Evolutionary conservation across 352 stramenopile genomes (phyloP), one percentile per base, ranked within the genome.

Genomic region (Pilasporangium apinafurcum): DNA sequence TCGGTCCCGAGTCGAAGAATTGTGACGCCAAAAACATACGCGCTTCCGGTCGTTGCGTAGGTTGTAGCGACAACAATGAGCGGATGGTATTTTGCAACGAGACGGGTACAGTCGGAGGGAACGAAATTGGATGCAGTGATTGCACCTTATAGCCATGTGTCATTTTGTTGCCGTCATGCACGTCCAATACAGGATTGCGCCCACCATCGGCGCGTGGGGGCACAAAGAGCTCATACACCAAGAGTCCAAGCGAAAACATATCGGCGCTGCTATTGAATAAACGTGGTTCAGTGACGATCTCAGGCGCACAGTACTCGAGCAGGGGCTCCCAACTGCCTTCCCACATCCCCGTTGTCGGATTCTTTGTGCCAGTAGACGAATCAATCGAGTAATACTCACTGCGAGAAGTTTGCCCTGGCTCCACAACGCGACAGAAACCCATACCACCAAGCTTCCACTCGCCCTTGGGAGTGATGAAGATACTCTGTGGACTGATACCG

Each of bases 401-500:
- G 41, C 80, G 67, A 10, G 78, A 90, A n/a, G 56, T 86, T 46
- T 91, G 69, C 2, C 82, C 82, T 0, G 79, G 82, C 44, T 94
- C 82, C 5, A 94, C 74, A 35, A 92, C 69, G 31, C 80, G 68
- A 32, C 80, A 92, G 45, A 95, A 95, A 53, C 85, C 83, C 72
- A 95, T 92, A 9, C 87, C 86, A 18, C 83, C 86, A 14, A 96
- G 68, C 53, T 96, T 96, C 83, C 84, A 96, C 53, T 95, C 78
- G 43, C 87, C 87, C 53, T 91, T 95, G 30, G 85, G 78, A 33
- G 87, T 95, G 22, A 96, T 86, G 57, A 96, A 95, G 48, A 96
- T 84, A 34, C 83, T 95, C 40, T 92, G 68, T 21, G 87, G 86
- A 5, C 77, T 68, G 1, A 96, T 42, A 53, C 72, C 95, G 30